phyloP scores from a whole-genome alignment of 108 stramenopile species.

The Seminavis robusta region DNA sequence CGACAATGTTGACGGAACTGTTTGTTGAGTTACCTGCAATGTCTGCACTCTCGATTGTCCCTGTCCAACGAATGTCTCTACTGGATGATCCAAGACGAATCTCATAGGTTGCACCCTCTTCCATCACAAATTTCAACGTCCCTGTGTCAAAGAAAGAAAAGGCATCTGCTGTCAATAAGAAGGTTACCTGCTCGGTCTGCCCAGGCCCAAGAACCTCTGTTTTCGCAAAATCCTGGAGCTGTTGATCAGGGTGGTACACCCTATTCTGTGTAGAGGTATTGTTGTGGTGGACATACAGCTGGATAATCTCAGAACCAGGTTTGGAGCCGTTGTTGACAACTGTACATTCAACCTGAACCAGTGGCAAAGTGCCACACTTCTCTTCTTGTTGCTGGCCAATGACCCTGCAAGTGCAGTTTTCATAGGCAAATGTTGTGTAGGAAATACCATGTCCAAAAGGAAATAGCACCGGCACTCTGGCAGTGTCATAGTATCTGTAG shows the following conservation, averaged over 20 bases:
- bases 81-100: conserved; percentile 39
- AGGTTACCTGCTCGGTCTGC: conserved; percentile 4
- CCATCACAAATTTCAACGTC: conserved; percentile 30
- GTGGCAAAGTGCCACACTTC: too few relatives aligned
- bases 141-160: conserved; percentile 52
- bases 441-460: conserved; percentile 76
- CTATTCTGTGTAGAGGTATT: too few relatives aligned
- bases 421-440: conserved; percentile 62
- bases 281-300: conserved; percentile 38
- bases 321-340: conserved; percentile 29
- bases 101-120: conserved; percentile 34
- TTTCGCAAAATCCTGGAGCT: conserved; percentile 40
- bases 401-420: conserved; percentile 15
- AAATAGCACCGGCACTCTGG: conserved; percentile 34
- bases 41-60: background rate
- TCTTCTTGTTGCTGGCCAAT: conserved; percentile 7
- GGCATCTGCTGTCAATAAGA: conserved; percentile 10
- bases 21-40: background rate
- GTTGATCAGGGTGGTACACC: conserved; percentile 52
- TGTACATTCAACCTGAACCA: conserved; percentile 20
- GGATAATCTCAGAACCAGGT: conserved; percentile 38
- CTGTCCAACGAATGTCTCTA: conserved; percentile 37
- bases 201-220: conserved; percentile 12
- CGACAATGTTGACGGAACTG: conserved; percentile 9
- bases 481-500: conserved; percentile 60